Conservation (phyloP, 1,284 basidiomycete genomes). For the Mycena sp. region DNA sequence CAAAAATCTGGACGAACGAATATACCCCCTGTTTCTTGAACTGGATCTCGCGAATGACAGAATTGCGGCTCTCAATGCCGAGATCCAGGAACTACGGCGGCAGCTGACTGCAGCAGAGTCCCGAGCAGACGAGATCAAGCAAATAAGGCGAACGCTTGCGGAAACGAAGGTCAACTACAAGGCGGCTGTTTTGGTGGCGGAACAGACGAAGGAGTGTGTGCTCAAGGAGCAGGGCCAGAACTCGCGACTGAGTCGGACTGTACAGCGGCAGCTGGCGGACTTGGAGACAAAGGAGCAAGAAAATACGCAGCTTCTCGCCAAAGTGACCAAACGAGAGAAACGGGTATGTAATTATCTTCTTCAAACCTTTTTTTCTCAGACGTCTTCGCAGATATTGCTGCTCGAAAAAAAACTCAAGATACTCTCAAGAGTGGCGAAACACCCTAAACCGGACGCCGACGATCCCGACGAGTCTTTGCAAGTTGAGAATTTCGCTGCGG, state of each 20-base stretch:
- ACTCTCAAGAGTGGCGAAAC: conserved; percentile 11
- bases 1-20: conserved; percentile 26
- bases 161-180: not conserved
- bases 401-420: conserved; percentile 29
- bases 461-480: conserved; percentile 29
- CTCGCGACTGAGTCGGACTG: conserved; percentile 2
- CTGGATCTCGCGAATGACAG: conserved; percentile 17
- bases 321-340: conserved; percentile 23
- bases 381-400: conserved; percentile 13
- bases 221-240: conserved; percentile 15
- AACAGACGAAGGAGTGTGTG: conserved; percentile 2
- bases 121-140: conserved; percentile 12
- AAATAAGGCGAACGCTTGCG: conserved; percentile 1
- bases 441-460: conserved; percentile 6
- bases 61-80: not conserved
- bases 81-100: conserved; percentile 17
- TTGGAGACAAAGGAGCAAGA: conserved; percentile 18
- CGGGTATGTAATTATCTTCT: conserved; percentile 1
- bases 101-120: conserved; percentile 12
- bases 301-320: conserved; percentile 14
- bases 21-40: conserved; percentile 22
- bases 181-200: not conserved
- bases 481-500: conserved; percentile 25
- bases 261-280: conserved; percentile 20
- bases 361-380: not conserved